A percentile compares a stretch with the other conserved stretches of the same genome.
Evolutionary conservation across 78 protist species (phyloP).

Genomic region (Capsaspora owczarzaki): DNA sequence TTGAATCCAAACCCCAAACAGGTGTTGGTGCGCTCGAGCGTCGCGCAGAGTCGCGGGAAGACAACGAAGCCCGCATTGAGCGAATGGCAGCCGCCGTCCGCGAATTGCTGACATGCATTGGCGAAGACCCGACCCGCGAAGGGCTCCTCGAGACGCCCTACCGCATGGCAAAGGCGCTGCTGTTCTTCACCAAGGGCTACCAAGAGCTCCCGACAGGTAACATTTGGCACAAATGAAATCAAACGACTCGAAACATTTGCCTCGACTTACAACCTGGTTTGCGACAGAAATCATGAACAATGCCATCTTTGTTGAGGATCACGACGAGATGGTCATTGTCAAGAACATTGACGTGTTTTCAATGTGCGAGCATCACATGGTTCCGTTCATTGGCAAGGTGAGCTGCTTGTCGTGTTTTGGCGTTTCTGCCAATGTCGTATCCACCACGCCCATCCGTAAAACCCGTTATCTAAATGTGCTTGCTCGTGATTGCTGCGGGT

Average conservation of each 20-base stretch:
- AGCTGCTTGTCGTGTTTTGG: not conserved
- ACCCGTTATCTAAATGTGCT: no score
- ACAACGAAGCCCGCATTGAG: not conserved
- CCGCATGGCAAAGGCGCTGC: slow-evolving; percentile 76
- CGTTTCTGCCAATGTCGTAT: no score
- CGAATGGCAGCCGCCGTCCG: not conserved
- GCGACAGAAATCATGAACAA: slow-evolving; percentile 50
- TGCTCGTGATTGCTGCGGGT: no score
- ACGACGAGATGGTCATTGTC: slow-evolving; percentile 83
- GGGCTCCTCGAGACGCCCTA: slow-evolving; percentile 71
- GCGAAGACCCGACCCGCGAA: slow-evolving; percentile 57
- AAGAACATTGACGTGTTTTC: slow-evolving; percentile 77
- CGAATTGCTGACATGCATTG: slow-evolving; percentile 21
- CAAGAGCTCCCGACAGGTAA: not conserved
- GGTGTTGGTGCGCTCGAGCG: not conserved
- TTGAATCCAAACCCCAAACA: no score
- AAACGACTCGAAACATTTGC: no score
- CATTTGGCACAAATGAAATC: no score
- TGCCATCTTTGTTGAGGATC: slow-evolving; percentile 78
- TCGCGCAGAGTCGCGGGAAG: not conserved
- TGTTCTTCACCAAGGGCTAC: slow-evolving; percentile 83
- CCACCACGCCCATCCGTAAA: no score
- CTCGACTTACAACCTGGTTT: no score
- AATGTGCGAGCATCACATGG: slow-evolving; percentile 91
- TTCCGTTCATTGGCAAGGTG: slow-evolving; percentile 81